Conservation (phyloP, 2,329 filamentous ascomycete genomes). For the Curvularia spicifera region DNA sequence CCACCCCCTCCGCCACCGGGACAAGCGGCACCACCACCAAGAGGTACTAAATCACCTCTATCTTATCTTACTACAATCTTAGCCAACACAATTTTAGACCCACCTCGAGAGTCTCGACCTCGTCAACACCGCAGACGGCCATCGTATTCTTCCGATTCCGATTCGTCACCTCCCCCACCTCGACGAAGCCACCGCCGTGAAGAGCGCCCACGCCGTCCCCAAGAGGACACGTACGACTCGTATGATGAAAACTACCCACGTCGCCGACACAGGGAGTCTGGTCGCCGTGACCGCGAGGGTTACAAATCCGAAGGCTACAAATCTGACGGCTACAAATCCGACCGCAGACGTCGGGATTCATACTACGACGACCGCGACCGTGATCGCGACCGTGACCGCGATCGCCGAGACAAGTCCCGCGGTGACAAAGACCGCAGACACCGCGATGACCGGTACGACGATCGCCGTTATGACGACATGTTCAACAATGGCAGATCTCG, state of each 20-base stretch:
- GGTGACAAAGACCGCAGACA: constrained; percentile 15
- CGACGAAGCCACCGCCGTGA: constrained; percentile 31
- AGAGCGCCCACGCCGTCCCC: constrained; percentile 25
- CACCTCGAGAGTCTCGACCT: constrained; percentile 13
- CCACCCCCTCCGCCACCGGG: constrained; percentile 16
- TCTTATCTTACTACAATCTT: background rate
- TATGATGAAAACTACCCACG: constrained; percentile 37
- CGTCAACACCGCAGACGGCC: constrained; percentile 26
- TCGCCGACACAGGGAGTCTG: constrained; percentile 20
- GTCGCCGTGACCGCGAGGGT: constrained; percentile 29
- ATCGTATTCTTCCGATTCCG: constrained; percentile 29
- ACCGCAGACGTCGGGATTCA: constrained; percentile 12
- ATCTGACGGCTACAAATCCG: constrained; percentile 24
- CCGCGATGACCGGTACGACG: constrained; percentile 28
- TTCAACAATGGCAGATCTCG: constrained; percentile 20
- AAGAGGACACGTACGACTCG: constrained; percentile 34
- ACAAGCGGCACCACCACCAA: constrained; percentile 16
- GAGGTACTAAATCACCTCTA: constrained; percentile 4
- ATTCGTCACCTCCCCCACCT: constrained; percentile 31
- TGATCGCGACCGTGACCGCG: constrained; percentile 12
- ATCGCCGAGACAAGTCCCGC: constrained; percentile 24
- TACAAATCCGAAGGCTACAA: constrained; percentile 39
- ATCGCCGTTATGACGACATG: constrained; percentile 30
- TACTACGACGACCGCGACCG: background rate
- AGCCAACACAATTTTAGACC: background rate